phyloP scores from a whole-genome alignment of 306 rosid genomes.

The Parietaria judaica region DNA sequence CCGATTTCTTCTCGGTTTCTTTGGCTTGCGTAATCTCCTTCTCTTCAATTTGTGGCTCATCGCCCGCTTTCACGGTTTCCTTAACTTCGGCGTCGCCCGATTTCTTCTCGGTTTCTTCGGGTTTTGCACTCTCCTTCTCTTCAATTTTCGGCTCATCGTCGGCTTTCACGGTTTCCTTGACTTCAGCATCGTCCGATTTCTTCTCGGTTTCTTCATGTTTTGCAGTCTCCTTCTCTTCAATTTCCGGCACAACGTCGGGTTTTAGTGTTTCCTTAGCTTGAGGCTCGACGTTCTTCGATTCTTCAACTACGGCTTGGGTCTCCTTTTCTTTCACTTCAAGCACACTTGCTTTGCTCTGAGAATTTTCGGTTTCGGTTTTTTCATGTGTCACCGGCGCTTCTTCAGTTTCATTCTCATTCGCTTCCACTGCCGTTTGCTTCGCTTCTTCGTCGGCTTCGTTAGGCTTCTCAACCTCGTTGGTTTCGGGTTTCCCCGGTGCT shows the following conservation, averaged over 20 bases:
- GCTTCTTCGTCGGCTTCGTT: background rate
- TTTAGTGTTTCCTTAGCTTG: conserved; percentile 28
- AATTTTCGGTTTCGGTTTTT: too few relatives aligned
- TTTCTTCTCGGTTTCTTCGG: conserved; percentile 30
- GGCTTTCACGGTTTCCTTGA: too few relatives aligned
- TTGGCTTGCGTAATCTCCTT: conserved; percentile 20
- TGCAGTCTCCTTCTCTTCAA: conserved; percentile 16
- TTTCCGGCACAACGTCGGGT: conserved; percentile 15
- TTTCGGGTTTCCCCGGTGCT: too few relatives aligned
- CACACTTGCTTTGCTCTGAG: conserved; percentile 26
- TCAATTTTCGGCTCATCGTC: conserved; percentile 33
- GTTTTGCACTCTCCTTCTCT: conserved; percentile 26
- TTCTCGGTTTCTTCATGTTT: too few relatives aligned
- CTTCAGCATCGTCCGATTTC: too few relatives aligned
- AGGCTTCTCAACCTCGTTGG: background rate
- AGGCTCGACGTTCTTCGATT: conserved; percentile 39
- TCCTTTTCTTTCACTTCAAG: conserved; percentile 39
- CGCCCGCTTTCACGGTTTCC: background rate
- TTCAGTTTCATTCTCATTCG: background rate
- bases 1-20: conserved; percentile 30
- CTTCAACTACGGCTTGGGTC: conserved; percentile 16
- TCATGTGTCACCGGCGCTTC: background rate
- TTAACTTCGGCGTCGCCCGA: conserved; percentile 29
- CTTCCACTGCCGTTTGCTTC: background rate
- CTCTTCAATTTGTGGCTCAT: conserved; percentile 14